phyloP scores from a whole-genome alignment of 331 rosid genomes.

The Ulmus americana region DNA sequence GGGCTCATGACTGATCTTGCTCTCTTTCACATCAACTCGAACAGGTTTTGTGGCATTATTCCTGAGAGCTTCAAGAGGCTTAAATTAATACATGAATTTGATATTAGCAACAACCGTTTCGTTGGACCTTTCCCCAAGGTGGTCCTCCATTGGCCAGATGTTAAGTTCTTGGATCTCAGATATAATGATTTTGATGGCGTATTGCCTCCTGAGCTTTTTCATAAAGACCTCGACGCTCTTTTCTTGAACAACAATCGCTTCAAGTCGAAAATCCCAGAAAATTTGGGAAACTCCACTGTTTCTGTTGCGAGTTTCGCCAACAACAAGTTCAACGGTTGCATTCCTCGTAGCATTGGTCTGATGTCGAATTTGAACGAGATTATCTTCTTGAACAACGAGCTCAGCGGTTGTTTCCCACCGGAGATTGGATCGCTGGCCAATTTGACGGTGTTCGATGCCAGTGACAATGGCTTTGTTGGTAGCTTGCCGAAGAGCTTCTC shows the following conservation, averaged over 20 bases:
- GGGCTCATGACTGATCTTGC: conserved; percentile 43
- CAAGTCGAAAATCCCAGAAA: conserved; percentile 31
- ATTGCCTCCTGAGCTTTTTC: conserved; percentile 40
- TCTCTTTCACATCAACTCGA: conserved; percentile 55
- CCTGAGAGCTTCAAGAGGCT: conserved; percentile 36
- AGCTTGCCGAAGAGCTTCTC: conserved; percentile 33
- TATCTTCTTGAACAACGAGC: conserved; percentile 33
- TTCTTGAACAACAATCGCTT: conserved; percentile 61
- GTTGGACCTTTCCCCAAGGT: conserved; percentile 51
- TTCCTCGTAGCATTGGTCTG: conserved; percentile 40
- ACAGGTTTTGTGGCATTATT: conserved; percentile 56
- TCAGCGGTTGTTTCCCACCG: conserved; percentile 50
- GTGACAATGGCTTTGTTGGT: conserved; percentile 41
- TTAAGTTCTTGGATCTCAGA: conserved; percentile 46
- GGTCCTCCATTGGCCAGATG: conserved; percentile 34
- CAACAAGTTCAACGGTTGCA: conserved; percentile 53
- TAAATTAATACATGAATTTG: conserved; percentile 41
- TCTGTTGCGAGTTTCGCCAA: conserved; percentile 46
- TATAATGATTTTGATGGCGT: conserved; percentile 56
- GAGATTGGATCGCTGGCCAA: conserved; percentile 38
- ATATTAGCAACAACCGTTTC: conserved; percentile 55
- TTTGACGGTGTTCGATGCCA: conserved; percentile 32
- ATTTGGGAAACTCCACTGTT: conserved; percentile 43
- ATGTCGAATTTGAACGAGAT: conserved; percentile 51
- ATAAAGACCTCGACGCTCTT: conserved; percentile 40